Conservation (phyloP, 2,329 filamentous ascomycete genomes). For the Neonectria coccinea region DNA sequence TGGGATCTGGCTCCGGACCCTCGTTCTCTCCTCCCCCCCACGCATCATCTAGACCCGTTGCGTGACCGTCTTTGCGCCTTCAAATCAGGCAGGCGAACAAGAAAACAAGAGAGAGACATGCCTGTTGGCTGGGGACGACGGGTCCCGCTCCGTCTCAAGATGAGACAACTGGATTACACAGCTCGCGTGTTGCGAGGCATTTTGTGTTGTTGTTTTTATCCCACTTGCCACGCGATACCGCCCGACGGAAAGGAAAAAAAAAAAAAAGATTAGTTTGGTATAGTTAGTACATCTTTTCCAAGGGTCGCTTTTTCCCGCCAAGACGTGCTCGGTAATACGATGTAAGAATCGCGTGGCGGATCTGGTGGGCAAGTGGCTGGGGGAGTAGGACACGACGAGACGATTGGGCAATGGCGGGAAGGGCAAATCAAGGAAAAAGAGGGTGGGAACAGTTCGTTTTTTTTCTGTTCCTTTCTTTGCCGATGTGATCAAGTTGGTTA, state of each 20-base stretch:
- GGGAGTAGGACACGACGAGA: conserved; percentile 16
- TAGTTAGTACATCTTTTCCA: background rate
- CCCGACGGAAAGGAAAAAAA: background rate
- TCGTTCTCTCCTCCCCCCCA: conserved; percentile 2
- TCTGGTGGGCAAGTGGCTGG: conserved; percentile 18
- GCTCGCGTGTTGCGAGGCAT: background rate
- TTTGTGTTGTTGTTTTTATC: conserved; percentile 7
- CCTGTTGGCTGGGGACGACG: background rate
- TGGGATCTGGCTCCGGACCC: conserved; percentile 17
- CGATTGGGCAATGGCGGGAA: conserved; percentile 26
- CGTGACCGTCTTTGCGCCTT: background rate
- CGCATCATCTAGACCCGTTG: conserved; percentile 10
- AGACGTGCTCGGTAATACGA: conserved; percentile 23
- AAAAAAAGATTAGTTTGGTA: conserved; percentile 1
- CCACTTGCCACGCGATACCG: background rate
- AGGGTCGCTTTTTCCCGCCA: background rate
- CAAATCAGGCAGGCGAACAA: background rate
- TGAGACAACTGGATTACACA: conserved; percentile 20
- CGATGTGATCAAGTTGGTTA: background rate
- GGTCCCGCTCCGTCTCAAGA: conserved; percentile 18
- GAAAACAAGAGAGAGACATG: background rate
- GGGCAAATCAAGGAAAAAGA: conserved; percentile 6
- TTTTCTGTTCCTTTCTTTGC: conserved; percentile 2
- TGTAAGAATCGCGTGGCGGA: conserved; percentile 29
- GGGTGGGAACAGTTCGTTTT: conserved; percentile 12